Evolutionary conservation across 1,139 yeast genomes (phyloP).

Genomic region (Yamadazyma aaseri): DNA sequence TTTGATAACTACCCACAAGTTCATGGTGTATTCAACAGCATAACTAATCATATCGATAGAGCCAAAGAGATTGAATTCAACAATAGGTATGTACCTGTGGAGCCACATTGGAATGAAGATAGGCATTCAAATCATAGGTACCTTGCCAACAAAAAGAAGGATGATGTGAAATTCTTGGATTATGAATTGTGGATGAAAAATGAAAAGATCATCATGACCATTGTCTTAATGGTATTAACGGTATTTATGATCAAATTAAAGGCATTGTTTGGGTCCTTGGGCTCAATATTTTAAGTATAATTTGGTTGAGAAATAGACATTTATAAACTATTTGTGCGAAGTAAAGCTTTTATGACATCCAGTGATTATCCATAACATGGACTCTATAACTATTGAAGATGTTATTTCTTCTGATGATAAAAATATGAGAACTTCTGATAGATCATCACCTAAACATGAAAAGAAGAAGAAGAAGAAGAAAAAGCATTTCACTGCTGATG

Average conservation of each 20-base stretch:
- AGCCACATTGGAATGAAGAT: constrained; percentile 31
- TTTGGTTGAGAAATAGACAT: no score
- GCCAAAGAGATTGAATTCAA: constrained; percentile 56
- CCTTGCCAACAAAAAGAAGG: constrained; percentile 29
- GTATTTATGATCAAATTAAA: constrained; percentile 11
- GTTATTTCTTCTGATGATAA: no score
- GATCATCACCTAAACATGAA: background rate
- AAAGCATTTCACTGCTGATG: constrained; percentile 3
- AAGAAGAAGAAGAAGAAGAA: constrained; percentile 4
- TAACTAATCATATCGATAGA: constrained; percentile 46
- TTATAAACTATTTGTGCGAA: background rate
- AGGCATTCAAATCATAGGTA: constrained; percentile 36
- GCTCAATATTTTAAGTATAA: no score
- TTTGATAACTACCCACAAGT: constrained; percentile 29
- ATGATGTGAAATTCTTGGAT: constrained; percentile 39
- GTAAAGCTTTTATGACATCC: no score
- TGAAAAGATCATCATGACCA: constrained; percentile 38
- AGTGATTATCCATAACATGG: no score
- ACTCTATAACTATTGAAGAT: no score
- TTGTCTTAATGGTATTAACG: constrained; percentile 14
- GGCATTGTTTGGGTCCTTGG: constrained; percentile 8
- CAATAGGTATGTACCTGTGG: constrained; percentile 35
- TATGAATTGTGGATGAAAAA: constrained; percentile 39
- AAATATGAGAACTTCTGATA: no score
- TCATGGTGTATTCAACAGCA: constrained; percentile 46